phyloP scores from a whole-genome alignment of 305 asterid species.

The Solanum chacoense region DNA sequence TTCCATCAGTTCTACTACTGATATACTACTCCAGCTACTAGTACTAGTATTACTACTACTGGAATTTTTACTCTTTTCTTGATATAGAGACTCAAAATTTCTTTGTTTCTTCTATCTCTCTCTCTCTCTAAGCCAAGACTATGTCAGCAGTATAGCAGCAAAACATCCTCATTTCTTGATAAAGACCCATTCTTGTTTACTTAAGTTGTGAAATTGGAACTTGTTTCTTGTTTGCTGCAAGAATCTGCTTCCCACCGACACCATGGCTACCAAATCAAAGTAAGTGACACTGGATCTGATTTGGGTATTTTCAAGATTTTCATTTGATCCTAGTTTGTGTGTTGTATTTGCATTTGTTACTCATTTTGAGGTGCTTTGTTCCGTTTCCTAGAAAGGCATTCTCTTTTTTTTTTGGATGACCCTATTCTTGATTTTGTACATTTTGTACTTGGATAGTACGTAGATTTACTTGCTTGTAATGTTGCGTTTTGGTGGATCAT shows the following conservation, averaged over 20 bases:
- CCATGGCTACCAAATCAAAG: constrained; percentile 81
- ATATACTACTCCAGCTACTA: constrained; percentile 3
- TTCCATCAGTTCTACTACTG: constrained; percentile 8
- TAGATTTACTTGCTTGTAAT: not conserved
- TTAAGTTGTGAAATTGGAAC: not conserved
- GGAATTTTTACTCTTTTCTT: not conserved
- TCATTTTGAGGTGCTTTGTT: not conserved
- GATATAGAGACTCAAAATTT: not conserved
- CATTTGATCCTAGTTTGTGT: not conserved
- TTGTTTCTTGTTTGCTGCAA: not conserved
- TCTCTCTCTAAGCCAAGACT: not conserved
- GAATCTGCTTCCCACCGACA: constrained; percentile 4
- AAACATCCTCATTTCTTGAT: constrained; percentile 1
- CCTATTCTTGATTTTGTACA: not conserved
- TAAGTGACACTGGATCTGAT: constrained; percentile 56
- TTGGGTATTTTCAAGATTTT: constrained; percentile 9
- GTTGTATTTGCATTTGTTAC: constrained; percentile 1
- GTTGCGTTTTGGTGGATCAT: not conserved
- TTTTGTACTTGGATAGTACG: not conserved
- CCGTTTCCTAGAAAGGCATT: not conserved
- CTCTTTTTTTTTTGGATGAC: not conserved
- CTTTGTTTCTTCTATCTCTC: not conserved
- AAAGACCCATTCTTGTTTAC: constrained; percentile 2
- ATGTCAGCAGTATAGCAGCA: constrained; percentile 28
- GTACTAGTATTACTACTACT: not conserved